Conservation (phyloP, 805 yeast species). For the Candida silvatica region DNA sequence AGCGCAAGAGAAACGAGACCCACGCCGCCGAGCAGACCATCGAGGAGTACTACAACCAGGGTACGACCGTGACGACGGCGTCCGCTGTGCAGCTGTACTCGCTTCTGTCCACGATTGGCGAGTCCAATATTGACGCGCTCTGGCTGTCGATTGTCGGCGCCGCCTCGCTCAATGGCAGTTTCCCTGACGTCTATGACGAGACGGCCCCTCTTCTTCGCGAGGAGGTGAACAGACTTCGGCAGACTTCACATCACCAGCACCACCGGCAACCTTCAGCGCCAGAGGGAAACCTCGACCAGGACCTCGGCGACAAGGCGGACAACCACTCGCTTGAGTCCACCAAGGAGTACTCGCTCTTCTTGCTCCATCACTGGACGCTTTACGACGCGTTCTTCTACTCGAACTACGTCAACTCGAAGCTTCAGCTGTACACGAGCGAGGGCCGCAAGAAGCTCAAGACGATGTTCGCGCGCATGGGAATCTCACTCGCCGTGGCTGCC, state of each 20-base stretch:
- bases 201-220: constrained; percentile 70
- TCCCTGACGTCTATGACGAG: constrained; percentile 66
- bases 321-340: constrained; percentile 47
- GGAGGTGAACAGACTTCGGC: constrained; percentile 68
- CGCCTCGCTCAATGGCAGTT: constrained; percentile 64
- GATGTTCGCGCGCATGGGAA: constrained; percentile 94
- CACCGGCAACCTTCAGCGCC: too few relatives aligned
- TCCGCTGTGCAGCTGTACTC: constrained; percentile 76
- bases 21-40: constrained; percentile 44
- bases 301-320: constrained; percentile 24
- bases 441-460: constrained; percentile 83
- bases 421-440: constrained; percentile 84
- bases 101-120: constrained; percentile 72
- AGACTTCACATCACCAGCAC: too few relatives aligned
- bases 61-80: constrained; percentile 69
- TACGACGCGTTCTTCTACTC: constrained; percentile 88
- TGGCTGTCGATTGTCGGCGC: constrained; percentile 92
- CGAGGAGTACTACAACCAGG: constrained; percentile 76
- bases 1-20: constrained; percentile 31
- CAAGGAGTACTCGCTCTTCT: constrained; percentile 76
- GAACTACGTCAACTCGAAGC: constrained; percentile 81
- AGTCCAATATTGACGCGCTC: constrained; percentile 55
- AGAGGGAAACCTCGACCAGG: constrained; percentile 10
- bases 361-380: constrained; percentile 87
- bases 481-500: constrained; percentile 78